phyloP scores from a whole-genome alignment of 345 rosid species.

The thale cress (Arabidopsis thaliana) region TAIR10.1 NC_003070.9:22413501-22414000 shows the following conservation, averaged over 20 bases:
- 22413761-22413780: constrained; percentile 88
- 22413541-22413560: neutral
- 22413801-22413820: constrained; percentile 88
- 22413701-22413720: constrained; percentile 3
- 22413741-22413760: constrained; percentile 82
- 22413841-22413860: constrained; percentile 82
- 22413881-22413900: constrained; percentile 91
- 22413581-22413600: constrained; percentile 1
- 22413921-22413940: constrained; percentile 91
- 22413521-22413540: constrained; percentile 10
- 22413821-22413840: constrained; percentile 65
- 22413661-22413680: neutral
- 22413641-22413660: neutral
- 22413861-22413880: constrained; percentile 94
- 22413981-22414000: constrained; percentile 1
- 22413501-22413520: neutral
- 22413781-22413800: constrained; percentile 79
- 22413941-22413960: constrained; percentile 40
- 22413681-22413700: neutral
- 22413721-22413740: constrained; percentile 3
- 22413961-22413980: constrained; percentile 19
- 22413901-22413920: constrained; percentile 99
- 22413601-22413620: neutral
- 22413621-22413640: constrained; percentile 1
- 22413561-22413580: constrained; percentile 5